These are phyloP conservation scores for Orobanche coerulescens DNA, from an alignment of 257 asterid species.

Conservation along the genomic window DNA sequence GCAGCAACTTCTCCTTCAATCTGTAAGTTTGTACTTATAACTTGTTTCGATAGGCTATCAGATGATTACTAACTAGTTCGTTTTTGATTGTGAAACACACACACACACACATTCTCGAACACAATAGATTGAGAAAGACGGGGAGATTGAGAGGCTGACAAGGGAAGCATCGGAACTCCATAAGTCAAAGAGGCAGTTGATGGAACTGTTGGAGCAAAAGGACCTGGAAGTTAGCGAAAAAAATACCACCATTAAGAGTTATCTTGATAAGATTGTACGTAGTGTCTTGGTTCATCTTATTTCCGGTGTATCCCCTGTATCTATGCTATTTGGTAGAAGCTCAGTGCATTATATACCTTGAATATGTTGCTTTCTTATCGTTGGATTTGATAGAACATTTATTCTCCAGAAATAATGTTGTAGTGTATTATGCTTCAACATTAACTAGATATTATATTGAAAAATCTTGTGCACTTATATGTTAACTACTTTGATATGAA, in stretches of 20 bases:
- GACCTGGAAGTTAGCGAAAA: slow-evolving; percentile 78
- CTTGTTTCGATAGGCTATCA: background rate
- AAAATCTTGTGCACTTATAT: background rate
- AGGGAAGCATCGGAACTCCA: slow-evolving; percentile 62
- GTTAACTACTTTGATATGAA: slow-evolving; percentile 18
- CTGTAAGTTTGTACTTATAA: slow-evolving; percentile 35
- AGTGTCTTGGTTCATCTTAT: background rate
- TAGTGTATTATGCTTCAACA: background rate
- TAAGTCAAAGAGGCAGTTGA: slow-evolving; percentile 79
- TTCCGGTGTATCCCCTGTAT: background rate
- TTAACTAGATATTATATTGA: background rate
- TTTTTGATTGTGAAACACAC: slow-evolving; percentile 4
- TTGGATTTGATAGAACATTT: background rate
- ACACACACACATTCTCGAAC: too few species aligned
- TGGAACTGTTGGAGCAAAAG: slow-evolving; percentile 75
- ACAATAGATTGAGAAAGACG: slow-evolving; percentile 60
- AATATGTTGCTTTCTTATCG: background rate
- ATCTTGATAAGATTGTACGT: slow-evolving; percentile 86
- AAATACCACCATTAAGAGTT: slow-evolving; percentile 63
- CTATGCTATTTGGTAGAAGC: background rate
- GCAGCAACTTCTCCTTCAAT: slow-evolving; percentile 44
- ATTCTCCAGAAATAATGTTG: background rate
- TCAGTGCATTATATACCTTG: background rate
- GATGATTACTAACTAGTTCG: slow-evolving; percentile 6
- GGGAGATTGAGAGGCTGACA: slow-evolving; percentile 67